Base-by-base conservation (phyloP, 2,329 filamentous ascomycete species). In the Lachnellula hyalina region DNA sequence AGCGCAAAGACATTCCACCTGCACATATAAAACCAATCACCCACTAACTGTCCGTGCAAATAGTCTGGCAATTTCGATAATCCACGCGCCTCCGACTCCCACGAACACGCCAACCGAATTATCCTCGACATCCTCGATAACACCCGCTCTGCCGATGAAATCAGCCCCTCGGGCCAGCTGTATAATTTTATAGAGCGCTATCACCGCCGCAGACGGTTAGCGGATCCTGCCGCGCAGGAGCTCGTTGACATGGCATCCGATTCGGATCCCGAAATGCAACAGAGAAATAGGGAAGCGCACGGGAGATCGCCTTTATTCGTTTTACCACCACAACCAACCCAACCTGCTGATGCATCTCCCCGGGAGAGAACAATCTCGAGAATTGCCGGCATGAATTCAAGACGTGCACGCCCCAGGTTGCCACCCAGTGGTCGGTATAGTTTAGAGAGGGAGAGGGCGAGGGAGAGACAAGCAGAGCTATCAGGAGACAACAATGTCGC, bases 101-200 rank as follows among this genome's bases (percentile, higher is more conserved):
- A 46, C 47, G 61, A 65, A 51, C 66, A 62, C 8, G 66, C 65
- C 40, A 60, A 65, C 67, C 56, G 65, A 49, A 63, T 70, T n/a
- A 61, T 75, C 23, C 69, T 68, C 49, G 72, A 69, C 52, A 72
- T 73, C 52, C 69, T 74, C 63, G 70, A 75, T 64, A 69, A 71
- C 57, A 60, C 57, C 14, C 64, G 70, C 59, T 63, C 70, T 53
- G 57, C 69, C 15, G 63, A 69, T 57, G 65, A 73, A 42, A 70
- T 74, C 45, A 74, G 71, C 49, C 71, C 72, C 19, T 76, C 74
- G 25, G 72, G 73, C 60, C 73, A 77, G 65, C 62, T 76, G 48
- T 73, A 70, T 58, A 67, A 72, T 61, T 70, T 71, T 49, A 71
- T 77, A 71, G 73, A 73, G 58, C 68, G 72, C 55, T 73, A 69